These are phyloP conservation scores for Trematosphaeria pertusa DNA, from an alignment of 2,329 filamentous ascomycete genomes.

Conservation along the genomic window DNA sequence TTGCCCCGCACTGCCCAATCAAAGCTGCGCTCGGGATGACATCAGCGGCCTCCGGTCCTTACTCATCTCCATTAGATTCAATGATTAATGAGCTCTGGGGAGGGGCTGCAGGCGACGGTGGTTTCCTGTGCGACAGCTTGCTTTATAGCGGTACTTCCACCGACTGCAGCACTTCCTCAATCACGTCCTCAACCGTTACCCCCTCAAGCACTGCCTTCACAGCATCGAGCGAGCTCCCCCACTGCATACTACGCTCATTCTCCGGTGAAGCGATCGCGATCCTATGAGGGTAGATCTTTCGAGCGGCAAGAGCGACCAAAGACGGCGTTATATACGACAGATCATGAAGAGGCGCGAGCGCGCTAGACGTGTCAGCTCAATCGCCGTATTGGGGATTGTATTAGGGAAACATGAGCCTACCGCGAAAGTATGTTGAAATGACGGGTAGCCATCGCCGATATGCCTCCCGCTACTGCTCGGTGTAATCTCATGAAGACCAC, in stretches of 20 bases:
- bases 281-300: slow-evolving; percentile 88
- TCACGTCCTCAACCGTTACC: slow-evolving; percentile 61
- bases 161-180: slow-evolving; percentile 64
- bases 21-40: slow-evolving; percentile 21
- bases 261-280: slow-evolving; percentile 72
- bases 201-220: slow-evolving; percentile 71
- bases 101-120: too few species aligned
- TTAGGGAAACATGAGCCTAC: slow-evolving; percentile 44
- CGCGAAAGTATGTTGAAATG: slow-evolving; percentile 75
- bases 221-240: slow-evolving; percentile 80
- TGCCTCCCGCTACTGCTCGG: slow-evolving; percentile 79
- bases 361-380: slow-evolving; percentile 52
- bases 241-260: slow-evolving; percentile 87
- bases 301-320: slow-evolving; percentile 79
- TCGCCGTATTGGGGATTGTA: neutral
- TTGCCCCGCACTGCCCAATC: slow-evolving; percentile 33
- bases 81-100: too few species aligned
- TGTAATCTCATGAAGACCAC: slow-evolving; percentile 86
- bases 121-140: too few species aligned
- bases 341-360: slow-evolving; percentile 81
- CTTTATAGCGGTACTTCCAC: slow-evolving; percentile 63
- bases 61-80: too few species aligned
- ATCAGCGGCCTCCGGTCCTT: slow-evolving; percentile 34
- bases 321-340: slow-evolving; percentile 84
- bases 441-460: slow-evolving; percentile 78